Evolutionary conservation across 768 basidiomycete genomes (phyloP).

Genomic region (Atractiella rhizophila): DNA sequence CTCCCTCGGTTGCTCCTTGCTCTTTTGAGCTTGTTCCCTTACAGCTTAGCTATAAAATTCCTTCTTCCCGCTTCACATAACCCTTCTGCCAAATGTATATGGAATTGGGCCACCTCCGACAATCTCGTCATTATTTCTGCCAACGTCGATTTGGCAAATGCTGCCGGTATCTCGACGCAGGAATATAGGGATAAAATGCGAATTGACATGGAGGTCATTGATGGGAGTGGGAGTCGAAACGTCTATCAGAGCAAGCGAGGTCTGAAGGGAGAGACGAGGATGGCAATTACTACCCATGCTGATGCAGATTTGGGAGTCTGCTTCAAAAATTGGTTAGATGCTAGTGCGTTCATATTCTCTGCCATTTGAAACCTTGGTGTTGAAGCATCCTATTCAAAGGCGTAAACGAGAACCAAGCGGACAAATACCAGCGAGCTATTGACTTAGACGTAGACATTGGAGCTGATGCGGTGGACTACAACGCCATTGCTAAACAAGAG

Average conservation of each 20-base stretch:
- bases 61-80: no score
- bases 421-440: conserved; percentile 38
- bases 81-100: no score
- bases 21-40: no score
- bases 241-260: conserved; percentile 70
- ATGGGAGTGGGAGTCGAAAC: conserved; percentile 59
- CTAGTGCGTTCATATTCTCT: conserved; percentile 30
- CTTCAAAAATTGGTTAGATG: conserved; percentile 54
- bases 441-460: conserved; percentile 96
- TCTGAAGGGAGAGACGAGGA: conserved; percentile 67
- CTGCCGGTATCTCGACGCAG: conserved; percentile 24
- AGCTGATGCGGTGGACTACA: conserved; percentile 95
- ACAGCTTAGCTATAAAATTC: no score
- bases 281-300: conserved; percentile 78
- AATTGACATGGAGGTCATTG: conserved; percentile 79
- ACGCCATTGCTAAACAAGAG: conserved; percentile 84
- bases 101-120: conserved; percentile 70
- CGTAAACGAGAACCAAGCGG: conserved; percentile 27
- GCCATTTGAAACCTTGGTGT: neutral
- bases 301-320: conserved; percentile 92
- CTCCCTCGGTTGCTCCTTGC: no score
- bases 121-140: conserved; percentile 80
- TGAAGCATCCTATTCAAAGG: conserved; percentile 22
- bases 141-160: neutral
- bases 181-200: no score